phyloP scores from a whole-genome alignment of 2,329 filamentous ascomycete genomes.

The Aaosphaeria arxii region DNA sequence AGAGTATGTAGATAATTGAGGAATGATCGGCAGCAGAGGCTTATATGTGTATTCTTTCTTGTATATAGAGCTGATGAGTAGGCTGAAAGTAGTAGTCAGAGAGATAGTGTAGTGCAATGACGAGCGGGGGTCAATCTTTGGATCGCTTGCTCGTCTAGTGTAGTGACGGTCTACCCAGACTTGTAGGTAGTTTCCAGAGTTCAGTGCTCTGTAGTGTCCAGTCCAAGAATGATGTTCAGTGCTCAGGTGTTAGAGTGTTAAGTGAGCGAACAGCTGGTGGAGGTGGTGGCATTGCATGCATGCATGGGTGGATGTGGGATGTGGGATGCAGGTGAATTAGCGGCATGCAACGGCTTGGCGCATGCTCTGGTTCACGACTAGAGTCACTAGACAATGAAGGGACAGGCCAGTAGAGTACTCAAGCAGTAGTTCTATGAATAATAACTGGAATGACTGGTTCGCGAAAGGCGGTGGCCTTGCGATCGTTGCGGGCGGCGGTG shows the following conservation, averaged over 20 bases:
- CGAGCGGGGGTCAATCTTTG: conserved; percentile 8
- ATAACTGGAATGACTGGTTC: neutral
- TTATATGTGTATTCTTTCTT: conserved; percentile 6
- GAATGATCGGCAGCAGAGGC: conserved; percentile 2
- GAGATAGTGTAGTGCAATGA: neutral
- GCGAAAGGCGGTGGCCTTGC: neutral
- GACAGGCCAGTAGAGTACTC: neutral
- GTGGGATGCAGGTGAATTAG: conserved; percentile 1
- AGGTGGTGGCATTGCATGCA: too few relatives aligned
- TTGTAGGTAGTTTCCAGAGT: too few relatives aligned
- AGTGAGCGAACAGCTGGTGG: too few relatives aligned
- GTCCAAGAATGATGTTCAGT: too few relatives aligned
- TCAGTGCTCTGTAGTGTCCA: too few relatives aligned
- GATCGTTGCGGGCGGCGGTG: neutral
- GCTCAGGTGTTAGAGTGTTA: too few relatives aligned
- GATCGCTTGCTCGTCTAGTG: neutral
- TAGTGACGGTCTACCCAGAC: too few relatives aligned
- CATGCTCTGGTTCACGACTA: neutral
- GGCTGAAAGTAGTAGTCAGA: conserved; percentile 1
- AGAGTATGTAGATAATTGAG: conserved; percentile 2
- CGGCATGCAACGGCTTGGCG: conserved; percentile 8
- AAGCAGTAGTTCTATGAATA: too few relatives aligned
- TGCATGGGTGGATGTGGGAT: too few relatives aligned
- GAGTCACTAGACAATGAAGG: neutral
- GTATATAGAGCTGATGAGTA: conserved; percentile 4